Conservation (phyloP, 305 asterid species). For the Fraxinus platypoda region DNA sequence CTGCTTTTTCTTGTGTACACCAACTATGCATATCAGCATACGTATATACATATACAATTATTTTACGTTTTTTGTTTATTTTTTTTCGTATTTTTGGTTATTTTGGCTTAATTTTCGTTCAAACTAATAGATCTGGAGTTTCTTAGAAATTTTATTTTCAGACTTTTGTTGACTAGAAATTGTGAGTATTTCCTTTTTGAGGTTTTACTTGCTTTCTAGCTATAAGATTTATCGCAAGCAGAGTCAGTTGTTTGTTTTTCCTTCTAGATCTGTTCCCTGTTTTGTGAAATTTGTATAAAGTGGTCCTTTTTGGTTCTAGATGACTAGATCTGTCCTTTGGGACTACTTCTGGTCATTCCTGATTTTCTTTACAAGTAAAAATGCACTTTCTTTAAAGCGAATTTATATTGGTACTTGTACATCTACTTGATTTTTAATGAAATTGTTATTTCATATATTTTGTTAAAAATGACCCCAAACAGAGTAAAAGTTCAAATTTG, state of each 20-base stretch:
- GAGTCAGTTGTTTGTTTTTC: neutral
- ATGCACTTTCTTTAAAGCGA: neutral
- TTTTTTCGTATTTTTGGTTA: neutral
- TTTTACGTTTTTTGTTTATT: neutral
- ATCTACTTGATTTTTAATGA: neutral
- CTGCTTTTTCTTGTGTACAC: neutral
- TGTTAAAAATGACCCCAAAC: neutral
- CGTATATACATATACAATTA: neutral
- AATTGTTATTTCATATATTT: neutral
- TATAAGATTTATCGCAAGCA: neutral
- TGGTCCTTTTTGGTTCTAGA: neutral
- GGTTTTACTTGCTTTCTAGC: neutral
- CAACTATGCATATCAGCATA: neutral
- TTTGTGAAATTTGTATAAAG: neutral
- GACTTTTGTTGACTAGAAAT: neutral
- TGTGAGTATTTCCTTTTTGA: neutral
- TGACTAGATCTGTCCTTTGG: no score
- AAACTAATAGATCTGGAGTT: conserved; percentile 18
- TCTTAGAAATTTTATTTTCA: neutral
- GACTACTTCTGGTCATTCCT: no score
- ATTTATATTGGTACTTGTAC: neutral
- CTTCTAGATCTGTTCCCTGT: neutral
- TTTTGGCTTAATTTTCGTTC: neutral
- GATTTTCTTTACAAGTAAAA: no score
- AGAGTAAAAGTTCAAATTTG: no score